These are phyloP conservation scores for Blastocladiella britannica DNA, from an alignment of 192 early-diverging fungal genomes.

Conservation along the genomic window DNA sequence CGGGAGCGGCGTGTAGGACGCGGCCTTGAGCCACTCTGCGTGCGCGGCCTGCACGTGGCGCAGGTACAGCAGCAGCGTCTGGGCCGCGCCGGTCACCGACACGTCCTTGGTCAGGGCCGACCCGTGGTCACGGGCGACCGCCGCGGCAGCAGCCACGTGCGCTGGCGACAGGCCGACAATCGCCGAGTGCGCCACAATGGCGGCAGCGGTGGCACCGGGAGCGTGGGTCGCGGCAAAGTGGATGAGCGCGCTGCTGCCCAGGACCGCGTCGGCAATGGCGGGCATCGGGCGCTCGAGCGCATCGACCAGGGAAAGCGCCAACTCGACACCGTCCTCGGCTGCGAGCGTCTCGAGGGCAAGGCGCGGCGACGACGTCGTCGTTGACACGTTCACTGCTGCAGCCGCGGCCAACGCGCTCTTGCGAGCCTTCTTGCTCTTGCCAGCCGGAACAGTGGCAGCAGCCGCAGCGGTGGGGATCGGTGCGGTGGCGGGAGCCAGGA, in stretches of 20 bases:
- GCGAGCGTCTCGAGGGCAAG: background rate
- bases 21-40: background rate
- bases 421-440: too few relatives aligned
- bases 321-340: constrained; percentile 12
- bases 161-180: too few relatives aligned
- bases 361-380: too few relatives aligned
- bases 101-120: background rate
- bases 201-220: too few relatives aligned
- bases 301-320: constrained; percentile 31
- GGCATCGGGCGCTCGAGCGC: constrained; percentile 14
- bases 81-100: background rate
- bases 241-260: background rate
- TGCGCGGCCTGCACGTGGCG: background rate
- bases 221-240: background rate
- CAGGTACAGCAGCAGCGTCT: background rate
- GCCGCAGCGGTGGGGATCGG: too few relatives aligned
- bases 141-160: too few relatives aligned
- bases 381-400: too few relatives aligned
- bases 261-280: constrained; percentile 8
- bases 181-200: too few relatives aligned
- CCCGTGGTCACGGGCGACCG: background rate
- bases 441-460: too few relatives aligned
- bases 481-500: too few relatives aligned
- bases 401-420: too few relatives aligned
- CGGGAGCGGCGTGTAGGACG: background rate